Evolutionary conservation across 148 eudicot genomes (phyloP).

Genomic region (Spergularia bocconei): DNA sequence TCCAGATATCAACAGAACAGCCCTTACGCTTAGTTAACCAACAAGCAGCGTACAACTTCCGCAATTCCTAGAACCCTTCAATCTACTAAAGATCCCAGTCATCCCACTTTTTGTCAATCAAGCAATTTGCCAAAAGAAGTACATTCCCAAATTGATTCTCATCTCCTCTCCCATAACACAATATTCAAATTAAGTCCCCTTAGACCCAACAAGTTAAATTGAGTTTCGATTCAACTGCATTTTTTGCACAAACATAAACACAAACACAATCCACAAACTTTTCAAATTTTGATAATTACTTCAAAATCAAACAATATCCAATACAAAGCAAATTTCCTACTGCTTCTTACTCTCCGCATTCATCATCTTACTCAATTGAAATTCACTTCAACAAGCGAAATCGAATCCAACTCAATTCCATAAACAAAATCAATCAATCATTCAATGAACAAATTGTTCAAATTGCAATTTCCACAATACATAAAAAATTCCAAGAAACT

Average conservation of each 20-base stretch:
- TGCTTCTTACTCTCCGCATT: not conserved
- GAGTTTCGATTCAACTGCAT: too few relatives aligned
- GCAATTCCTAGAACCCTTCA: not conserved
- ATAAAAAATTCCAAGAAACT: not conserved
- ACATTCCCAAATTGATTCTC: not conserved
- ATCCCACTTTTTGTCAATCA: not conserved
- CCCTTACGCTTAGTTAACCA: not conserved
- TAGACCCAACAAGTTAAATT: not conserved
- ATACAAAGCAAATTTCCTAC: not conserved
- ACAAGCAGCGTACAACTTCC: not conserved
- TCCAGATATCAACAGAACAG: too few relatives aligned
- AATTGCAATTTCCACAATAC: not conserved
- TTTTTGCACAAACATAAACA: too few relatives aligned
- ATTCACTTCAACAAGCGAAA: not conserved
- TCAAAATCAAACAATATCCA: too few relatives aligned
- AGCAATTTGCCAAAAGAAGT: not conserved
- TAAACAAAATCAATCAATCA: not conserved
- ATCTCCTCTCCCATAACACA: not conserved
- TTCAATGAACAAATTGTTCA: too few relatives aligned
- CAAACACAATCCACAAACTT: too few relatives aligned
- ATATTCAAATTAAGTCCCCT: not conserved
- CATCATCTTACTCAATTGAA: not conserved
- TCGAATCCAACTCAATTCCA: not conserved
- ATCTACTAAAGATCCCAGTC: not conserved
- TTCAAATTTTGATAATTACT: too few relatives aligned